A percentile compares a stretch with the other conserved stretches of the same genome.
Conservation (phyloP, 208 protist genomes). For the Trypanosoma brucei region DNA sequence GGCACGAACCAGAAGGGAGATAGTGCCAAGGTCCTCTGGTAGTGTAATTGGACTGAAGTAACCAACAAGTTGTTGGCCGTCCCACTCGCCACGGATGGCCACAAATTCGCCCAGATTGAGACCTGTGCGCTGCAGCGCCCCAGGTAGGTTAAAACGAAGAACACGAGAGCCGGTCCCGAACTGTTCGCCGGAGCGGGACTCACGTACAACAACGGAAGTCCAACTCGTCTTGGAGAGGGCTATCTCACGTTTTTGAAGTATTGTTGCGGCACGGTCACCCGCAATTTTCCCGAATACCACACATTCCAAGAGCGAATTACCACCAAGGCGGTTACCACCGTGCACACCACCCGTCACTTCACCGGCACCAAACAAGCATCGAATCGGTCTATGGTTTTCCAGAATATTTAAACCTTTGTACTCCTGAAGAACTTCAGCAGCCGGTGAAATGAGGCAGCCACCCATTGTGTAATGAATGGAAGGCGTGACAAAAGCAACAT, state of each 20-base stretch:
- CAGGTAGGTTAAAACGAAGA: conserved; percentile 63
- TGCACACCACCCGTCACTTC: conserved; percentile 97
- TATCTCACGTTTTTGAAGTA: conserved; percentile 37
- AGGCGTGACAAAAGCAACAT: conserved; percentile 90
- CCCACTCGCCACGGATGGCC: conserved; percentile 48
- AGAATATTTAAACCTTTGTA: conserved; percentile 25
- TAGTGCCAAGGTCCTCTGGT: conserved; percentile 49
- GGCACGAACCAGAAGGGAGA: conserved; percentile 43
- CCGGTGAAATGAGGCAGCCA: conserved; percentile 85
- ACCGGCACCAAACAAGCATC: conserved; percentile 92
- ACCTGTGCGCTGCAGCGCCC: conserved; percentile 47
- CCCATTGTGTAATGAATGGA: conserved; percentile 97
- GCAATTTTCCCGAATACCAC: conserved; percentile 92
- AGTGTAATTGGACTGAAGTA: conserved; percentile 74
- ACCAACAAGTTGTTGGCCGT: conserved; percentile 38
- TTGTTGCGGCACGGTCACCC: conserved; percentile 62
- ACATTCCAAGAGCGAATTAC: conserved; percentile 96
- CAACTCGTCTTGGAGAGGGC: conserved; percentile 37
- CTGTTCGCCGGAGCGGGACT: conserved; percentile 38
- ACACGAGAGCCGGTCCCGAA: conserved; percentile 53
- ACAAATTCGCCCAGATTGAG: conserved; percentile 63
- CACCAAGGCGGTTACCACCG: conserved; percentile 94
- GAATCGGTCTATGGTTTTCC: conserved; percentile 60
- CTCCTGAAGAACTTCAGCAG: conserved; percentile 68
- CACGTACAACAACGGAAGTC: conserved; percentile 48